Evolutionary conservation across 2,329 filamentous ascomycete genomes (phyloP).

Genomic region (Xylariaceae sp.): DNA sequence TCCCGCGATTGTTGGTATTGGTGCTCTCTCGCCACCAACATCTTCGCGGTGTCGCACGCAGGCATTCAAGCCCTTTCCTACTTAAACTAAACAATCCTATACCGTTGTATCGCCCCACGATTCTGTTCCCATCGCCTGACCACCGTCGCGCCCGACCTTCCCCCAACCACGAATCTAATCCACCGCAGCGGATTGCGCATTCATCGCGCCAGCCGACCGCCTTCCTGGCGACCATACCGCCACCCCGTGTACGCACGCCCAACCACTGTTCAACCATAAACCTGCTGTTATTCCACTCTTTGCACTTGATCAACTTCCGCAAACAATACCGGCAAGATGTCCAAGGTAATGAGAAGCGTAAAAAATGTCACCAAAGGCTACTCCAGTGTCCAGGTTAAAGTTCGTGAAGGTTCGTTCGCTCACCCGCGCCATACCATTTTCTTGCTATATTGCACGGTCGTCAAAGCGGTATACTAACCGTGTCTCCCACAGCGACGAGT

Average conservation of each 20-base stretch:
- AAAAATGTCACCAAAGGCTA: slow-evolving; percentile 99
- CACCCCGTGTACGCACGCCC: slow-evolving; percentile 6
- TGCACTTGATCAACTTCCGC: slow-evolving; percentile 15
- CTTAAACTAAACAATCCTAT: neutral
- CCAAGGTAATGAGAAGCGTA: slow-evolving; percentile 94
- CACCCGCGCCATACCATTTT: slow-evolving; percentile 8
- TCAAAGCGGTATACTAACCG: slow-evolving; percentile 36
- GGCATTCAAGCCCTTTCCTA: neutral
- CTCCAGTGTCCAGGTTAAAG: slow-evolving; percentile 94
- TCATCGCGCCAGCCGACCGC: slow-evolving; percentile 17
- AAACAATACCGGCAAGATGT: slow-evolving; percentile 67
- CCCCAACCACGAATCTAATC: slow-evolving; percentile 13
- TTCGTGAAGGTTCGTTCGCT: slow-evolving; percentile 79
- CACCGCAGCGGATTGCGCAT: slow-evolving; percentile 25
- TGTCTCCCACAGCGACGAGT: slow-evolving; percentile 76
- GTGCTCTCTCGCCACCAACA: neutral
- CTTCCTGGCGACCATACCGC: neutral
- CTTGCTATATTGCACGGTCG: slow-evolving; percentile 24
- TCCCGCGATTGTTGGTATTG: neutral
- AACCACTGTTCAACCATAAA: slow-evolving; percentile 18
- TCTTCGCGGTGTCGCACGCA: slow-evolving; percentile 2
- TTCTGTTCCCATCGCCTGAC: slow-evolving; percentile 16
- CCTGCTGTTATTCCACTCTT: slow-evolving; percentile 11
- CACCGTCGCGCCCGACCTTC: slow-evolving; percentile 19
- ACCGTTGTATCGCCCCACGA: neutral